Conservation (phyloP, 495 filamentous ascomycete species). For the Cryomyces minteri region DNA sequence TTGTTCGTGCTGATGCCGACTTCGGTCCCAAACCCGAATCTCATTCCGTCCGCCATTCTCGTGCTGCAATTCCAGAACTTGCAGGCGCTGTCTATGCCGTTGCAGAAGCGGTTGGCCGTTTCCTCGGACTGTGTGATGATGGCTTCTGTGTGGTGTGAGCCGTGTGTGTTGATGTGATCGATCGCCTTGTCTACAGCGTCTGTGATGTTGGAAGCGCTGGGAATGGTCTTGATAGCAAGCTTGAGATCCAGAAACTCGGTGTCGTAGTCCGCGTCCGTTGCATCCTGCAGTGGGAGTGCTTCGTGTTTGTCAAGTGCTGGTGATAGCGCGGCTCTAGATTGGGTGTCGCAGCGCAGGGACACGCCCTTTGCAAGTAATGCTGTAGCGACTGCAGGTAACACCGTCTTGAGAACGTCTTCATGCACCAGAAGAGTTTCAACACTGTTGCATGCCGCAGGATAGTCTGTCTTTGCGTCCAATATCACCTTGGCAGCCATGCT, state of each 20-base stretch:
- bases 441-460: conserved; percentile 92
- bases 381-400: conserved; percentile 53
- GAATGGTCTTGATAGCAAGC: conserved; percentile 68
- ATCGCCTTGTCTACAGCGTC: conserved; percentile 48
- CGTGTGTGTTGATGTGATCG: conserved; percentile 75
- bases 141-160: conserved; percentile 87
- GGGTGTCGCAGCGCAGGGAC: conserved; percentile 61
- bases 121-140: conserved; percentile 55
- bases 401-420: conserved; percentile 40
- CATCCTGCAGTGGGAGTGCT: conserved; percentile 36
- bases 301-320: conserved; percentile 20
- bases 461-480: conserved; percentile 81
- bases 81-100: conserved; percentile 68
- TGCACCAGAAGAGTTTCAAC: conserved; percentile 82
- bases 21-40: conserved; percentile 94
- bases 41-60: conserved; percentile 87
- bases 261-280: conserved; percentile 50
- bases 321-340: conserved; percentile 41
- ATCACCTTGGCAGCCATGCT: conserved; percentile 59
- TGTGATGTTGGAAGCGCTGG: conserved; percentile 15
- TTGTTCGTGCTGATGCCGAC: conserved; percentile 98
- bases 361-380: conserved; percentile 63
- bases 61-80: conserved; percentile 96
- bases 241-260: conserved; percentile 82
- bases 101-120: conserved; percentile 62